Evolutionary conservation across 257 asterid species (phyloP), one percentile per base, ranked within the genome.

Genomic region (Solanum sitiens): DNA sequence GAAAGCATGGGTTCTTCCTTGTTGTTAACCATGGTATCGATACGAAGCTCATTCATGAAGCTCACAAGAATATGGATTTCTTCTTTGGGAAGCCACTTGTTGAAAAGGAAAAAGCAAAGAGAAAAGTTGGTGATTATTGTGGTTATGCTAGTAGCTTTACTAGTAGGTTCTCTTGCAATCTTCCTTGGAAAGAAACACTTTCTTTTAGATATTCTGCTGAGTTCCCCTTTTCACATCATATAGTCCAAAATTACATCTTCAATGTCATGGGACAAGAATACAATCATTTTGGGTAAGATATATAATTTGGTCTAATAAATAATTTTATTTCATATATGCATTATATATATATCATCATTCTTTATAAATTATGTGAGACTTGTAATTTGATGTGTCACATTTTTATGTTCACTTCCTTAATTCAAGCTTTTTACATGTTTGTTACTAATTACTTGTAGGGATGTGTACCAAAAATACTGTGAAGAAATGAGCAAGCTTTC

Each of bases 121-220:
- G 98, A 82, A 94, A 90, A 72, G 56, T 74, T 2, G 98, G 97
- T 35, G 97, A 95, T 15, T 93, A 91, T 61, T 92, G 92, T 86
- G 98, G 98, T 59, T 95, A 95, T 80, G 91, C 98, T 12, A 95
- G 98, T 86, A 95, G 98, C 90, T 95, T 95, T 79, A 93, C 94
- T 16, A 88, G 79, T 67, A 88, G 98, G 84, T 95, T 95, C 90
- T 92, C 98, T 15, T 89, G 94, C 23, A 94, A 95, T 50, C 98
- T 95, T 79, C 98, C 98, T 4, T 95, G 98, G 98, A 95, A 95
- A 87, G 98, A 95, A 72, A 95, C 98, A 6, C 91, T 95, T 39
- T 93, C 98, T 65, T 89, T 94, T 18, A 89, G 87, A 18, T 93
- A 93, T 59, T 90, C 87, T 67, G 93, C 90, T 11, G 94, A 94